Conservation (phyloP, 2,329 filamentous ascomycete genomes). For the Cercospora sp. region DNA sequence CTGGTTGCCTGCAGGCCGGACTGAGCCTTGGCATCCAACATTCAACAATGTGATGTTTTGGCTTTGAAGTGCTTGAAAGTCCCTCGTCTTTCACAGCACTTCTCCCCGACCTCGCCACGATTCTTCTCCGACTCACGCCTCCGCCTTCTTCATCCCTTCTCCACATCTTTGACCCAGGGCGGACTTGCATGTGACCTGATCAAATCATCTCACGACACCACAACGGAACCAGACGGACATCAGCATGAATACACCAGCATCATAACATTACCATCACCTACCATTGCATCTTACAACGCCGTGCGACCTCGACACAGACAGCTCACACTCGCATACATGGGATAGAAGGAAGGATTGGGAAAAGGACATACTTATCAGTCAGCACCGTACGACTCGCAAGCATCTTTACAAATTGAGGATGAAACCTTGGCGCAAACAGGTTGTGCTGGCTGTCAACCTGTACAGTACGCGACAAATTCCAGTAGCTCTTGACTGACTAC, state of each 20-base stretch:
- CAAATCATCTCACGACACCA: not conserved
- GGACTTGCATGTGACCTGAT: too few species aligned
- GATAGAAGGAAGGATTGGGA: not conserved
- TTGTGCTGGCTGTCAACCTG: not conserved
- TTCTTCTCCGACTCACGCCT: too few species aligned
- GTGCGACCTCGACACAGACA: not conserved
- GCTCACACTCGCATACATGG: not conserved
- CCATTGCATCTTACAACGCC: not conserved
- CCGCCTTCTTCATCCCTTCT: too few species aligned
- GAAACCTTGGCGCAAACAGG: conserved; percentile 1
- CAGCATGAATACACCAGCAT: not conserved
- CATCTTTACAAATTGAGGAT: not conserved
- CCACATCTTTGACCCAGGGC: too few species aligned
- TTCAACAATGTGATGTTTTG: too few species aligned
- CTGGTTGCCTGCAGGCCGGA: too few species aligned
- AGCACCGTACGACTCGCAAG: not conserved
- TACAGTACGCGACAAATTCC: not conserved
- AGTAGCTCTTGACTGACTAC: not conserved
- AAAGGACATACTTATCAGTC: not conserved
- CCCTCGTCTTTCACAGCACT: too few species aligned
- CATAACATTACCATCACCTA: not conserved
- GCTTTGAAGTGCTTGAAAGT: too few species aligned
- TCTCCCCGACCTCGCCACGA: too few species aligned
- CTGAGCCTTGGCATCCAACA: too few species aligned
- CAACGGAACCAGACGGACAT: not conserved